These are phyloP conservation scores for Crataegus laevigata DNA, from an alignment of 306 rosid genomes.

Conservation along the genomic window DNA sequence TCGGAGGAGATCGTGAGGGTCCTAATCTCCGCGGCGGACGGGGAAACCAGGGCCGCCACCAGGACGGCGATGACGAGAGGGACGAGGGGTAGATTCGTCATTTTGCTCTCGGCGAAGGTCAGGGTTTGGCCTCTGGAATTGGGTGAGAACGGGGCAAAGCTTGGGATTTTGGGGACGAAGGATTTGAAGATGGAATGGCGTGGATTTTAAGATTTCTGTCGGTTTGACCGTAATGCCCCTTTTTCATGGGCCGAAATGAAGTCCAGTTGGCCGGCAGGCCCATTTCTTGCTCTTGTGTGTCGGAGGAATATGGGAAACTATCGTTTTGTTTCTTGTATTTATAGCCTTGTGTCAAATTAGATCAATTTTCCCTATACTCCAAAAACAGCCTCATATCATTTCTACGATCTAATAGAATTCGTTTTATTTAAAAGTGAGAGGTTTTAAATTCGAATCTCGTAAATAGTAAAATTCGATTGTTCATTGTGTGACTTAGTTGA, in stretches of 20 bases:
- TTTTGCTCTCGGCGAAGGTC: conserved; percentile 2
- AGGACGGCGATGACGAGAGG: conserved; percentile 25
- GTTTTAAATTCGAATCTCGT: too few relatives aligned
- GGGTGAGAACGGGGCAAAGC: background rate
- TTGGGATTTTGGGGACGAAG: background rate
- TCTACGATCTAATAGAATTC: accelerated
- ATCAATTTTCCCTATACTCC: too few relatives aligned
- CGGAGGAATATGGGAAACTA: background rate
- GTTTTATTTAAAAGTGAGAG: too few relatives aligned
- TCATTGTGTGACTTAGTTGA: accelerated
- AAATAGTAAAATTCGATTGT: accelerated
- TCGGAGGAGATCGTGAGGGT: conserved; percentile 59
- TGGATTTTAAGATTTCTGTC: background rate
- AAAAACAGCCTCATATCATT: too few relatives aligned
- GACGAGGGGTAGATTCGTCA: conserved; percentile 36
- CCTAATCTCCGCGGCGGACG: conserved; percentile 68
- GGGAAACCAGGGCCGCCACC: conserved; percentile 6
- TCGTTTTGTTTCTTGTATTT: background rate
- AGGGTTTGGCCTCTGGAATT: background rate
- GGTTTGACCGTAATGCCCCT: conserved; percentile 8
- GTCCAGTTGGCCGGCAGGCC: background rate
- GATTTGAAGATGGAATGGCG: background rate
- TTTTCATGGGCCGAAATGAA: background rate
- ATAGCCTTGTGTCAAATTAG: too few relatives aligned
- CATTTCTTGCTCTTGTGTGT: background rate